Conservation (phyloP, 2,329 filamentous ascomycete genomes). For the Cyphellophora europaea region DNA sequence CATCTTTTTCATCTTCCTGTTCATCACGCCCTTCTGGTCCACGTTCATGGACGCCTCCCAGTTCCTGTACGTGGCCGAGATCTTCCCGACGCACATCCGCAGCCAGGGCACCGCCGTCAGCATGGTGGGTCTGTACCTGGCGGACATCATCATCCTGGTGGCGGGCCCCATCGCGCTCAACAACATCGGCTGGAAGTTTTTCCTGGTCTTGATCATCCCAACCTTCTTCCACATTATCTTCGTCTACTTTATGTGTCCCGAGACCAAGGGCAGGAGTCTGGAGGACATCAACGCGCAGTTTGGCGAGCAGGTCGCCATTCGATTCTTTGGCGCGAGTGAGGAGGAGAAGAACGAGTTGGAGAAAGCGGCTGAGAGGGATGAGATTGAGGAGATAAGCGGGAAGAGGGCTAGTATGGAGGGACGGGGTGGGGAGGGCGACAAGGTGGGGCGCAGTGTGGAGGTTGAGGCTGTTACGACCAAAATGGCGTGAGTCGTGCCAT, state of each 20-base stretch:
- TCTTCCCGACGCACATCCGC: conserved; percentile 15
- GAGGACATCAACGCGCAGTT: conserved; percentile 29
- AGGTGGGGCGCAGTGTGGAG: too few relatives aligned
- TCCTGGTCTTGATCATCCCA: conserved; percentile 27
- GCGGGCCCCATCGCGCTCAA: conserved; percentile 25
- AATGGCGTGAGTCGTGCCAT: too few relatives aligned
- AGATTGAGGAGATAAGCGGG: not conserved
- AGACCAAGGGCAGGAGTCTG: conserved; percentile 26
- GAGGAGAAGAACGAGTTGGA: conserved; percentile 21
- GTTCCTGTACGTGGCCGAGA: conserved; percentile 31
- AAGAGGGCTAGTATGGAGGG: too few relatives aligned
- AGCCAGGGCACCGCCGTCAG: conserved; percentile 11
- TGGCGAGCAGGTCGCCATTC: conserved; percentile 22
- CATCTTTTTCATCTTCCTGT: conserved; percentile 33
- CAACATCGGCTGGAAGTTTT: conserved; percentile 27
- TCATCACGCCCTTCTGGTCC: conserved; percentile 18
- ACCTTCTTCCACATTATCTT: conserved; percentile 23
- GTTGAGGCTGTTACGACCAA: too few relatives aligned
- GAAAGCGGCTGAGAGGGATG: conserved; percentile 5
- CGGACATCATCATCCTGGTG: conserved; percentile 27
- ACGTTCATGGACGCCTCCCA: conserved; percentile 37
- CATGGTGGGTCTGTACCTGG: conserved; percentile 23
- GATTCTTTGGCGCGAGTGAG: conserved; percentile 19
- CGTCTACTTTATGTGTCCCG: conserved; percentile 27
- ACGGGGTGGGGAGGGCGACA: too few relatives aligned